Conservation (phyloP, 352 stramenopile genomes). For the Achlya hypogyna region DNA sequence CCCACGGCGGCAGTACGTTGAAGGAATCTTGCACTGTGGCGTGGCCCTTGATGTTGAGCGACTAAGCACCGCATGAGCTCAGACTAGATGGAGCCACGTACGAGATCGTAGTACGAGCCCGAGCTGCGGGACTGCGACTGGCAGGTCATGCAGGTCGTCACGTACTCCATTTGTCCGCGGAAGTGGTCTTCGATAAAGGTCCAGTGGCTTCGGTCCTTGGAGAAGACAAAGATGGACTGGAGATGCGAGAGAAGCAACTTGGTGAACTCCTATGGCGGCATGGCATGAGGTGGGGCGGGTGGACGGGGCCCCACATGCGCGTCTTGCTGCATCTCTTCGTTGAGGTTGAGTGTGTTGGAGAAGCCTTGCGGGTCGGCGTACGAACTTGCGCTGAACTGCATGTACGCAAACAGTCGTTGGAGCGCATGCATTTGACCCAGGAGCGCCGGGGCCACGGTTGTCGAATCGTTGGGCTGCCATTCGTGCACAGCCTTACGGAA, state of each 20-base stretch:
- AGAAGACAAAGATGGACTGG: conserved; percentile 64
- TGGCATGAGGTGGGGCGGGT: neutral
- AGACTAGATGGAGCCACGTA: conserved; percentile 23
- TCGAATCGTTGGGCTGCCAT: conserved; percentile 43
- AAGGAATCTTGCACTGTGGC: conserved; percentile 45
- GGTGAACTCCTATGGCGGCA: conserved; percentile 64
- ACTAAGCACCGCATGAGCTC: conserved; percentile 26
- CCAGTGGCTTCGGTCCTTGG: conserved; percentile 38
- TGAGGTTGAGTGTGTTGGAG: conserved; percentile 59
- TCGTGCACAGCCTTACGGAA: conserved; percentile 73
- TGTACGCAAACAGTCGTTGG: conserved; percentile 73
- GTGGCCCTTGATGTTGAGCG: conserved; percentile 79
- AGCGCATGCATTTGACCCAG: conserved; percentile 48
- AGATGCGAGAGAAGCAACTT: conserved; percentile 77
- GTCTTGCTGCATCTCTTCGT: conserved; percentile 81
- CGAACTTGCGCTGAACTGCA: conserved; percentile 66
- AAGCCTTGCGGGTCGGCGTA: conserved; percentile 75
- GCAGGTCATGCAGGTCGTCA: conserved; percentile 72
- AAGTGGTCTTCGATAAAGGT: conserved; percentile 71
- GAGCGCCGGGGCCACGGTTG: conserved; percentile 31
- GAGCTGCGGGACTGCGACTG: conserved; percentile 48
- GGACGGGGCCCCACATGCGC: conserved; percentile 35
- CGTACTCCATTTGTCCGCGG: conserved; percentile 74
- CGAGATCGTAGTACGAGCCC: conserved; percentile 77
- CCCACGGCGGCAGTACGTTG: conserved; percentile 1